Evolutionary conservation across 306 rosid genomes (phyloP), one percentile per base, ranked within the genome.

Genomic region (Datisca glomerata): DNA sequence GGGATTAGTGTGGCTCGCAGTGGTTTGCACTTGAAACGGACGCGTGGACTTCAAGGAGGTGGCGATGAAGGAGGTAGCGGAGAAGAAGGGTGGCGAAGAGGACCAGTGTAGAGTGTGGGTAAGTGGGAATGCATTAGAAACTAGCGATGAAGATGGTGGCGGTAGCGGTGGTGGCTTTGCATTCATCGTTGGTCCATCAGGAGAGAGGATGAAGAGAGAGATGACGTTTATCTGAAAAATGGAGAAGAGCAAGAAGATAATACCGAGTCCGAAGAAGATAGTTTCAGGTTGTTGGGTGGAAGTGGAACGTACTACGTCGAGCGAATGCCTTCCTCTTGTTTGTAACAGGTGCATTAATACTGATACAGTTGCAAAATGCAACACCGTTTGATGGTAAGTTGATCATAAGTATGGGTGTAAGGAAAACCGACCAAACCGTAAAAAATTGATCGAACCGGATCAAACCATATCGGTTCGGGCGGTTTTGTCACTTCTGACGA

Each of bases 161-260:
- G 63, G 34, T 2, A 50, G 43, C 11, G 56, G 25, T 2, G 60
- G 18, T 5, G 29, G 43, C 2, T 63, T 64, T 5, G 66, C 40
- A 55, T 66, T 86, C 96, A 86, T 86, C 48, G 58, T 46, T 65
- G 61, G 40, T 43, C 84, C 96, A 81, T 85, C 47, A 46, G 65
- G 37, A 34, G 37, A 18, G 37, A 5, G 24, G 21, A 29, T 5
- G 24, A 20, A 17, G 25, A 24, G 7, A 33, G 23, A 23, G 18
- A 20, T 18, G 22, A 9, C 7, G 16, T n/a, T 5, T 18, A 39
- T 42, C 4, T 22, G 42, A 27, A 36, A 27, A 24, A 7, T 6
- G 36, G 46, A 5, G 32, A 13, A 8, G 12, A 10, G 21, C 20
- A 25, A 36, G 38, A 11, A 25, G 57, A 44, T 25, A 41, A 22